Evolutionary conservation across 768 basidiomycete species (phyloP), one percentile per base, ranked within the genome.

Genomic region (Boletus speciosus): DNA sequence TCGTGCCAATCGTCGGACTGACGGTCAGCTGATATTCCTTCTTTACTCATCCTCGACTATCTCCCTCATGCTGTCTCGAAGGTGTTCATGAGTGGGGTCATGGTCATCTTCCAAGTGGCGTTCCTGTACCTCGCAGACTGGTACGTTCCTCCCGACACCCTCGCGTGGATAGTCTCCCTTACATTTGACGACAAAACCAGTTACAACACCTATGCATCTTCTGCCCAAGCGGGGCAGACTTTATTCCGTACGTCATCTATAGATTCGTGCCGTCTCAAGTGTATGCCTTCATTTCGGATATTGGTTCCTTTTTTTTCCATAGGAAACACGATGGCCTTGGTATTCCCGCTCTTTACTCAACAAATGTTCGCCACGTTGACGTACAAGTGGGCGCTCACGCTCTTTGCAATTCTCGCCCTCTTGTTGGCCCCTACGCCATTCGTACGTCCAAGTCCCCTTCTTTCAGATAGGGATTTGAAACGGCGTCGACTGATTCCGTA

Each of bases 81-180:
- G 76, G 54, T 80, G 25, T 72, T 79, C 54, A 70, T 75, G 54
- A 71, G 62, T 31, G 67, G 72, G 0, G 59, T 71, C 32, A 73
- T 74, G 65, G 65, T 75, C 29, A 73, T 78, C 39, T 78, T 79
- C 51, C 73, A 78, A 48, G 71, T 76, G 0, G 64, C 74, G 1
- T 78, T 77, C 66, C 70, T 76, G 21, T 81, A 79, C 50, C 67
- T 82, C 15, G 77, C 81, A 10, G 81, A 83, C 58, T 79, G 77
- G 71, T 81, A 66, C 52, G 75, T 59, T 8, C 5, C 5, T 16
- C 29, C 21, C 4, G 15, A 29, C 29, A 29, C 29, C 8, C 16
- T 11, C 6, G n/a, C 2, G 6, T 27, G 3, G 9, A 36, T 23
- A 4, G 11, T 47, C 19, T 36, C 16, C 21, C 21, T 52, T 15